phyloP scores from a whole-genome alignment of 2,329 filamentous ascomycete genomes.

The Colletotrichum sp. region DNA sequence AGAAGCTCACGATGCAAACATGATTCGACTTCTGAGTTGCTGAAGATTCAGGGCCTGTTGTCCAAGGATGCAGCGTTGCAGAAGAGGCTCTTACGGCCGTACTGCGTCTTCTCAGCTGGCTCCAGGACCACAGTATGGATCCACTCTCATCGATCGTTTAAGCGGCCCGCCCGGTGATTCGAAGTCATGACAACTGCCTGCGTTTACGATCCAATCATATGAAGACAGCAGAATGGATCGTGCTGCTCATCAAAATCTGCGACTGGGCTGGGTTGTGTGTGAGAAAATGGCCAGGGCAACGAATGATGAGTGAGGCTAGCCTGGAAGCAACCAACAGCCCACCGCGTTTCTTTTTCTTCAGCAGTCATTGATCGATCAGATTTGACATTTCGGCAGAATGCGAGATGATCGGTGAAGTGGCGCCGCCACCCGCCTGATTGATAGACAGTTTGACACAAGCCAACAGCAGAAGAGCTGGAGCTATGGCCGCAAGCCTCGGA shows the following conservation, averaged over 20 bases:
- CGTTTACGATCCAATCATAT: neutral
- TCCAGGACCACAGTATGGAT: neutral
- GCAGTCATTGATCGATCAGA: neutral
- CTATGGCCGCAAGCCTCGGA: neutral
- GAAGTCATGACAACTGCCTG: neutral
- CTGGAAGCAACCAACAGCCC: neutral
- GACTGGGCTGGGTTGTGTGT: neutral
- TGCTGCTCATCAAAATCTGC: neutral
- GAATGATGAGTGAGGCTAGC: neutral
- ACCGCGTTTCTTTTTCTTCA: neutral
- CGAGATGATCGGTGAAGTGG: neutral
- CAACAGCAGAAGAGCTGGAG: neutral
- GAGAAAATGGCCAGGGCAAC: neutral
- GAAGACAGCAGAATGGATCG: neutral
- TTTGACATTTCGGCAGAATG: neutral
- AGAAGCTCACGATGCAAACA: neutral
- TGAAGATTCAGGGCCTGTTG: neutral
- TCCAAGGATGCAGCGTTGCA: neutral
- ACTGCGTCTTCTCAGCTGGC: neutral
- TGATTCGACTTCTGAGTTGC: neutral
- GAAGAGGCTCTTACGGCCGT: neutral
- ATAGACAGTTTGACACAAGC: neutral
- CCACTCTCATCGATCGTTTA: neutral
- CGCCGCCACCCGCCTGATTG: conserved; percentile 1
- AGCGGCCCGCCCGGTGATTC: neutral